A percentile compares a stretch with the other conserved stretches of the same genome.
Evolutionary conservation across 257 asterid species (phyloP).

Genomic region (Nyctanthes arbortristis): DNA sequence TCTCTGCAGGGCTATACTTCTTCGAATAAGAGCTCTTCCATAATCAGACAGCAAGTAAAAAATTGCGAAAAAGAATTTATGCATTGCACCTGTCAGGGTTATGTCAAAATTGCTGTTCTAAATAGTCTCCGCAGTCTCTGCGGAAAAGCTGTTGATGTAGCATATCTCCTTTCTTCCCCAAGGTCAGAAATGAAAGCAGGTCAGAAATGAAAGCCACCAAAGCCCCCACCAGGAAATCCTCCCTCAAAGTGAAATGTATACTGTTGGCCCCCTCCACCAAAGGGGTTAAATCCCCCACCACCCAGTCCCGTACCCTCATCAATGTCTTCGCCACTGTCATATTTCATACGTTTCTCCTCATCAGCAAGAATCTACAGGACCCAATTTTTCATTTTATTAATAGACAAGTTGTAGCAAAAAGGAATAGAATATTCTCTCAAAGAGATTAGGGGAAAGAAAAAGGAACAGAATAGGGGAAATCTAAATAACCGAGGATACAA

Average conservation of each 20-base stretch:
- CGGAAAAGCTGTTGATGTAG: conserved; percentile 14
- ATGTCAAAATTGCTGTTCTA: conserved; percentile 31
- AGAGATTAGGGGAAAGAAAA: too few relatives aligned
- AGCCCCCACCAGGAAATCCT: conserved; percentile 74
- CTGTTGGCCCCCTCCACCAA: conserved; percentile 79
- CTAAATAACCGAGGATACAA: too few relatives aligned
- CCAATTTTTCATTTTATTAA: conserved; percentile 7
- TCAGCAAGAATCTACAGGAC: conserved; percentile 67
- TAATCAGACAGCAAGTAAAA: conserved; percentile 16
- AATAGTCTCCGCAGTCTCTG: conserved; percentile 13
- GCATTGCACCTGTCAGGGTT: conserved; percentile 22
- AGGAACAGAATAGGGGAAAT: too few relatives aligned
- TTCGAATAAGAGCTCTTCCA: conserved; percentile 13
- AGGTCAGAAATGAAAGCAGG: too few relatives aligned
- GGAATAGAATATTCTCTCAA: not conserved
- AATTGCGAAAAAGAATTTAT: conserved; percentile 14
- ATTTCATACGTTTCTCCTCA: conserved; percentile 81
- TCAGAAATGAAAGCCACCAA: conserved; percentile 72
- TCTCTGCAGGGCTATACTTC: conserved; percentile 5
- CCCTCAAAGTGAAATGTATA: conserved; percentile 85
- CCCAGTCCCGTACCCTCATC: conserved; percentile 82
- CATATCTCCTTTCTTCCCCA: not conserved
- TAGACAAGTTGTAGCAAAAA: not conserved
- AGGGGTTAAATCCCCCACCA: conserved; percentile 81
- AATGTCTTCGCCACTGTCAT: conserved; percentile 83